Percentiles rank a stretch among this genome's conserved stretches.
Conservation (phyloP, 805 yeast species). For the Barnettozyma botsteinii region DNA sequence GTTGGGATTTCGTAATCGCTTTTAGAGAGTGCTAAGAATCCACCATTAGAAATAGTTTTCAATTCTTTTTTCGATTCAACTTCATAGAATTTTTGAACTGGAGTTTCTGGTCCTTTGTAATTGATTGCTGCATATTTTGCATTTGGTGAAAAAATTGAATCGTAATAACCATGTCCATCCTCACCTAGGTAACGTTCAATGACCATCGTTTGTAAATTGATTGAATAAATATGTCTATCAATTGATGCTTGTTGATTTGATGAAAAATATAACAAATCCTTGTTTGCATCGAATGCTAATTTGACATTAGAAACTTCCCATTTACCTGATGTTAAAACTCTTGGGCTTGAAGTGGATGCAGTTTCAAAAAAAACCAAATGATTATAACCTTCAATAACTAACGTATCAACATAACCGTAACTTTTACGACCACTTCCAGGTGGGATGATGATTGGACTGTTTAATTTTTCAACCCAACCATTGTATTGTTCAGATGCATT, state of each 20-base stretch:
- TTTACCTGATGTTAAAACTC: constrained; percentile 61
- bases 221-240: constrained; percentile 21
- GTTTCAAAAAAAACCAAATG: constrained; percentile 85
- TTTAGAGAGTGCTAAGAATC: constrained; percentile 6
- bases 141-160: constrained; percentile 68
- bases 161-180: constrained; percentile 53
- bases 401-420: constrained; percentile 76
- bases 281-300: constrained; percentile 47
- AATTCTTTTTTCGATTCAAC: constrained; percentile 26
- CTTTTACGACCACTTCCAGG: constrained; percentile 31
- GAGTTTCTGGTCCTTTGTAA: constrained; percentile 71
- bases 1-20: constrained; percentile 49
- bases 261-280: constrained; percentile 47
- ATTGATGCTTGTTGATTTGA: constrained; percentile 59
- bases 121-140: constrained; percentile 59
- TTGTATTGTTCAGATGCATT: constrained; percentile 41
- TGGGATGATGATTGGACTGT: constrained; percentile 51
- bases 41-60: constrained; percentile 8
- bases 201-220: constrained; percentile 24
- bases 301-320: constrained; percentile 85
- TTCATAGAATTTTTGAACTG: constrained; percentile 64
- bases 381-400: constrained; percentile 54
- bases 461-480: constrained; percentile 76
- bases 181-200: constrained; percentile 43
- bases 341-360: constrained; percentile 45